These are phyloP conservation scores for Diaporthe sp. DNA, from an alignment of 2,329 filamentous ascomycete genomes.

Conservation along the genomic window DNA sequence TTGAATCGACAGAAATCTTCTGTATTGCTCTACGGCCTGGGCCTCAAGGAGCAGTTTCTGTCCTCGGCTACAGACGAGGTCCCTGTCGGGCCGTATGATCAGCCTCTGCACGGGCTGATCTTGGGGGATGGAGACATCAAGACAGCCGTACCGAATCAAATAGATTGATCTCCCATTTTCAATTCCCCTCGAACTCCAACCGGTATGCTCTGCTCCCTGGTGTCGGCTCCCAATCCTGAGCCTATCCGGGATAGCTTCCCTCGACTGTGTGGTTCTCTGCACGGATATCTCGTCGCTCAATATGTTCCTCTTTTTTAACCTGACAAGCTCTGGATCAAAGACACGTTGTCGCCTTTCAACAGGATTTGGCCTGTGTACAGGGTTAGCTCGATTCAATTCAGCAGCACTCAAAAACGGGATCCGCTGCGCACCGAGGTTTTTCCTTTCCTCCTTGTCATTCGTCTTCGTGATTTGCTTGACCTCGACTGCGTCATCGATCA, in stretches of 20 bases:
- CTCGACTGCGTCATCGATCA: constrained; percentile 91
- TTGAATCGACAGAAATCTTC: constrained; percentile 52
- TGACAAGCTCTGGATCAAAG: constrained; percentile 76
- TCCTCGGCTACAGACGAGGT: constrained; percentile 71
- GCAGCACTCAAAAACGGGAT: background rate
- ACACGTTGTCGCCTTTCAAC: constrained; percentile 90
- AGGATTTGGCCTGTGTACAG: constrained; percentile 79
- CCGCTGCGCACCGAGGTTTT: constrained; percentile 50
- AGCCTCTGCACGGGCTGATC: constrained; percentile 82
- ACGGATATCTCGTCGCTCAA: constrained; percentile 17
- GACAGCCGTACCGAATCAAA: constrained; percentile 46
- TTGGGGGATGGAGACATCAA: constrained; percentile 77
- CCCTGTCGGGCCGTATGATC: constrained; percentile 83
- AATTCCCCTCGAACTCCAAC: constrained; percentile 6
- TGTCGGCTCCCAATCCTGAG: constrained; percentile 4
- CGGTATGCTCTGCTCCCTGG: constrained; percentile 26
- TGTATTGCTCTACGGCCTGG: constrained; percentile 78
- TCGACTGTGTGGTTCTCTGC: constrained; percentile 10
- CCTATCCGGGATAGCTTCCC: constrained; percentile 10
- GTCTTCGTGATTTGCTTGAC: constrained; percentile 88
- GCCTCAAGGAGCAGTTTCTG: constrained; percentile 88
- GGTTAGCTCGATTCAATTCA: constrained; percentile 45
- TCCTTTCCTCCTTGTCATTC: constrained; percentile 80
- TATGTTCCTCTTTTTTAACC: constrained; percentile 41
- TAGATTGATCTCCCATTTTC: constrained; percentile 64